Evolutionary conservation across 2,329 filamentous ascomycete species (phyloP), one percentile per base, ranked within the genome.

Genomic region (Verticillium tricorpus): DNA sequence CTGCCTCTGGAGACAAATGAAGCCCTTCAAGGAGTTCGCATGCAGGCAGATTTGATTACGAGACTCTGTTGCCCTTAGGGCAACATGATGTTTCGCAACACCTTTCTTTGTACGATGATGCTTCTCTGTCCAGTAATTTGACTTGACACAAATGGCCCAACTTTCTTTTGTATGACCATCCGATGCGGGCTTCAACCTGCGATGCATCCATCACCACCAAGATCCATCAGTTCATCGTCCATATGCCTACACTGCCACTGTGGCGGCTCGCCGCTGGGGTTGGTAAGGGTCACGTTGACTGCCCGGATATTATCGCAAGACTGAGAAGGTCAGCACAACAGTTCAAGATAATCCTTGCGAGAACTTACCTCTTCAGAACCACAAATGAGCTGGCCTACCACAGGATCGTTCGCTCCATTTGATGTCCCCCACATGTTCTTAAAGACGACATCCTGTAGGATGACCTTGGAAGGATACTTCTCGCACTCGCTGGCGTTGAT

Each of bases 371-470:
- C 31, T 28, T 54, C 56, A 52, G 60, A 62, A 56, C 63, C 64
- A 60, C 63, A 65, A 45, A 65, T 62, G 34, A 65, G 62, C 15
- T 39, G 60, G 2, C 63, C 63, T 17, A 59, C 62, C 31, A 60
- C 45, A 17, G 63, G 63, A 58, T 64, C 62, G 57, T 60, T 55
- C 57, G 64, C 64, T 55, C 54, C 58, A 17, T 62, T 64, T 3
- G 62, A 19, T 8, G 58, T 62, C 37, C 63, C 63, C 37, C 60
- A 56, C 56, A 64, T 60, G 56, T 65, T 62, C 62, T 62, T 65
- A 58, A 65, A 65, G 32, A 62, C 59, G 50, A 65, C 61, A 50
- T 65, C 63, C 45, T 59, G 62, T 50, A 65, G 64, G 45, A 63
- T 62, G 57, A 62, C 55, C 54, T 61, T 60, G 40, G 64, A 64